Evolutionary conservation across 805 yeast species (phyloP), one percentile per base, ranked within the genome.

Genomic region (Pichia rugopelliculosa): DNA sequence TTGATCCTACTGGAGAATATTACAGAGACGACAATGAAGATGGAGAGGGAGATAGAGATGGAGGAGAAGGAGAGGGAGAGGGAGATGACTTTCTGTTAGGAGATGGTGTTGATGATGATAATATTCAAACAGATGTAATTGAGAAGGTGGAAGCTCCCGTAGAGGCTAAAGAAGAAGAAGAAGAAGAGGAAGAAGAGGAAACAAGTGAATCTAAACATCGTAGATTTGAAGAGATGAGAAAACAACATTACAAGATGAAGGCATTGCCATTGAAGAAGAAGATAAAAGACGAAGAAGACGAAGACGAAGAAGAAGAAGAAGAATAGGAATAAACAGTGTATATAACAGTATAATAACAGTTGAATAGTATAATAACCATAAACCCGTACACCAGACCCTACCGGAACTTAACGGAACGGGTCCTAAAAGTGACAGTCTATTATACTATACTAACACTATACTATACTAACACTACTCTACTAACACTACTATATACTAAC

Each of bases 1-100:
- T 87, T 24, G 82, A 84, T 58, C 90, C 93, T 48, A 72, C 76
- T 45, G 87, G 87, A 27, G 95, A 89, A 57, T 84, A 85, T 60
- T 87, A 88, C 56, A 73, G 75, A 45, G 78, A 76, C 6, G 91
- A 84, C 57, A 80, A 80, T 40, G 89, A 82, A 33, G 78, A 75
- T 4, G 77, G 67, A 8, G 73, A 71, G 3, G 46, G 47, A 12
- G 43, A 40, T 4, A 77, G 67, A 8, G 73, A 71, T 3, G 46
- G 47, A 12, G 43, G 41, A 55, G 45, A 42, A 2, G 41, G 38
- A 6, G 60, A 55, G 20, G 60, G 55, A 4, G 41, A 27, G 10
- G 48, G 40, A 9, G 50, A 41, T 15, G 48, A 43, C 12, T 42
- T 49, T 20, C 24, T 15, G 3, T 34, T 27, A 17, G 43, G 45